Evolutionary conservation across 2,329 filamentous ascomycete species (phyloP).

Genomic region (Chaetomium strumarium): DNA sequence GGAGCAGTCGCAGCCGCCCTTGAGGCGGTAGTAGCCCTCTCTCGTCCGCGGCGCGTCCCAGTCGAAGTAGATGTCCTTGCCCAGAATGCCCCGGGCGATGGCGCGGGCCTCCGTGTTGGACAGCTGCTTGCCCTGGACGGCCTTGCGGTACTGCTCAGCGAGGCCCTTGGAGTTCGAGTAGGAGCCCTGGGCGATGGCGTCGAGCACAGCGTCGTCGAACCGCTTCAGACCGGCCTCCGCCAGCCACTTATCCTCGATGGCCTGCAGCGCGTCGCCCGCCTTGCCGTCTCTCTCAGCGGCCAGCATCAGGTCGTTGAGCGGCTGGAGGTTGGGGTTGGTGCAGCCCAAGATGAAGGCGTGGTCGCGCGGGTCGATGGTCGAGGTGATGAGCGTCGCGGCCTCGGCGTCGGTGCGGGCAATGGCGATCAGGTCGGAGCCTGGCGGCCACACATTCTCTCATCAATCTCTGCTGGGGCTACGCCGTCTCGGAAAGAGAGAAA

Average conservation of each 20-base stretch:
- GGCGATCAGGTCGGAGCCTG: constrained; percentile 76
- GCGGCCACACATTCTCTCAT: not conserved
- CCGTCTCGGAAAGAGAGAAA: not conserved
- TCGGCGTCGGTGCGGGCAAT: constrained; percentile 96
- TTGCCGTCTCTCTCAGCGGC: constrained; percentile 79
- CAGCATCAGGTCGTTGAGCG: constrained; percentile 86
- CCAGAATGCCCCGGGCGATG: constrained; percentile 70
- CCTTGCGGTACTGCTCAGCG: constrained; percentile 58
- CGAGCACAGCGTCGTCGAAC: constrained; percentile 84
- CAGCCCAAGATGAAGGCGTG: constrained; percentile 87
- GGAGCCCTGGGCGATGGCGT: constrained; percentile 66
- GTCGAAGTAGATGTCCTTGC: constrained; percentile 81
- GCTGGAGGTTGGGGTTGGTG: constrained; percentile 79
- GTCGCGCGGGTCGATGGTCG: constrained; percentile 91
- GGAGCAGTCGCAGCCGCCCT: constrained; percentile 86
- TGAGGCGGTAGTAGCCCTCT: constrained; percentile 90
- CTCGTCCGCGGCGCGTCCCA: constrained; percentile 92
- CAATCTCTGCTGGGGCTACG: too few species aligned
- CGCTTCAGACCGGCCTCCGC: constrained; percentile 73
- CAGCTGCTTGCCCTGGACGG: constrained; percentile 67
- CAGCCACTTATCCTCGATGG: constrained; percentile 87
- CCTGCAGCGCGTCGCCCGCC: constrained; percentile 72
- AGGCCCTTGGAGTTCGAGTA: constrained; percentile 63
- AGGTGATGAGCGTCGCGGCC: constrained; percentile 93
- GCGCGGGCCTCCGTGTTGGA: constrained; percentile 72